phyloP scores from a whole-genome alignment of 441 rosid species.

The Adansonia gregorii region DNA sequence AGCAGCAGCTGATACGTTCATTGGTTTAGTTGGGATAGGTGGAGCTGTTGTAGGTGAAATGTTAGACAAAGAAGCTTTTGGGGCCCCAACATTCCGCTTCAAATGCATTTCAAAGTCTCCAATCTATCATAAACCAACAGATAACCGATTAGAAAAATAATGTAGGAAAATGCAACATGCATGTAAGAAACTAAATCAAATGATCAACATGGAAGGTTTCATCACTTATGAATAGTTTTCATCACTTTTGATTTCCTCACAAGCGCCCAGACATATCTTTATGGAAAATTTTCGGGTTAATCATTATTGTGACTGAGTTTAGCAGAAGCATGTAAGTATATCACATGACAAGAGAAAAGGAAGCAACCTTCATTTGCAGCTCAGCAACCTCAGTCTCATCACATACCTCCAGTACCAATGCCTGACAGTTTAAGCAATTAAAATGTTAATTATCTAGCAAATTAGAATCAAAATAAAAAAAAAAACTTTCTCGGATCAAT shows the following conservation, averaged over 20 bases:
- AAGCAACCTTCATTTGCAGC: constrained; percentile 80
- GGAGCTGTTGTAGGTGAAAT: constrained; percentile 71
- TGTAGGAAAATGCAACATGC: not conserved
- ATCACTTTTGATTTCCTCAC: not conserved
- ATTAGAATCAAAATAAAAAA: not conserved
- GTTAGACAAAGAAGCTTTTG: constrained; percentile 47
- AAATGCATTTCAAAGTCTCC: constrained; percentile 94
- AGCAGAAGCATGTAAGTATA: constrained; percentile 21
- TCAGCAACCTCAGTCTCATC: constrained; percentile 95
- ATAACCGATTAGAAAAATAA: too few relatives aligned
- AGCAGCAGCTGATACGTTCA: constrained; percentile 55
- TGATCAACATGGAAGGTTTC: constrained; percentile 2
- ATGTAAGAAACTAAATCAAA: not conserved
- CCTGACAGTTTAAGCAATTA: constrained; percentile 47
- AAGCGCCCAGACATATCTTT: not conserved
- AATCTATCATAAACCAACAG: constrained; percentile 49
- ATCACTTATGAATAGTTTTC: constrained; percentile 10
- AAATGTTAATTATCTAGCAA: constrained; percentile 21
- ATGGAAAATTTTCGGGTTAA: not conserved
- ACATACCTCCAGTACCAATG: constrained; percentile 80
- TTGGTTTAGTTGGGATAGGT: constrained; percentile 73
- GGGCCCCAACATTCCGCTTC: constrained; percentile 67
- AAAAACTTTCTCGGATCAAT: not conserved
- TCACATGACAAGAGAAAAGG: constrained; percentile 8
- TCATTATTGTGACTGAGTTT: not conserved